Evolutionary conservation across 1,139 yeast species (phyloP), one percentile per base, ranked within the genome.

Genomic region (Kazachstania sp.): DNA sequence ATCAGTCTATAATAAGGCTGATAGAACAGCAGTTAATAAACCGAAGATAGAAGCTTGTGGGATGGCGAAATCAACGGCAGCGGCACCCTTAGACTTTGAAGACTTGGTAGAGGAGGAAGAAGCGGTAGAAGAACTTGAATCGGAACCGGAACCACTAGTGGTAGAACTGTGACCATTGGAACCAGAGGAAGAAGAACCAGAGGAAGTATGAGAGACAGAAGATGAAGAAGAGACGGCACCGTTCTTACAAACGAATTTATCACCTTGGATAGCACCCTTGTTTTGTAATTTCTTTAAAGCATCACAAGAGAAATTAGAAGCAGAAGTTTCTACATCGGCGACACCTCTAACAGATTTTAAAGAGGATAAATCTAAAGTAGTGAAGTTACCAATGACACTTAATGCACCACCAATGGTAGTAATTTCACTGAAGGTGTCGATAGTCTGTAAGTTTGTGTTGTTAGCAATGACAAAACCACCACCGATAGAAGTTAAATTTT

Each of bases 391-490:
- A 58, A 70, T 71, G 57, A 88, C 73, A 68, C 75, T 75, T 61
- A 92, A 80, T 60, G 97, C 90, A 76, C 97, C 97, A 66, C 85
- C 86, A 62, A 92, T 79, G 52, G 83, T 69, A 66, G 74, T 69
- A 65, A 92, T 77, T 60, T 75, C 68, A 59, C 82, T 80, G 80
- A 92, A 86, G 63, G 90, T 90, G 50, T 74, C 73, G 66, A 92
- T 74, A 51, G 76, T 64, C 49, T 66, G 68, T 67, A 90, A 80
- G 53, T 76, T 69, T 55, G 84, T 73, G 81, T 92, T 92, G 81
- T 87, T 87, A 56, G 84, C 79, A 65, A 92, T 74, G 65, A 78
- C 82, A 69, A 92, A 83, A 69, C 88, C 94, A 77, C 97, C 97
- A 65, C 86, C 86, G 63, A 92, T 73, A 43, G 77, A 56, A 54